A percentile compares a stretch with the other conserved stretches of the same genome.
Conservation (phyloP, 257 asterid species). For the Solanum corneliomulleri region DNA sequence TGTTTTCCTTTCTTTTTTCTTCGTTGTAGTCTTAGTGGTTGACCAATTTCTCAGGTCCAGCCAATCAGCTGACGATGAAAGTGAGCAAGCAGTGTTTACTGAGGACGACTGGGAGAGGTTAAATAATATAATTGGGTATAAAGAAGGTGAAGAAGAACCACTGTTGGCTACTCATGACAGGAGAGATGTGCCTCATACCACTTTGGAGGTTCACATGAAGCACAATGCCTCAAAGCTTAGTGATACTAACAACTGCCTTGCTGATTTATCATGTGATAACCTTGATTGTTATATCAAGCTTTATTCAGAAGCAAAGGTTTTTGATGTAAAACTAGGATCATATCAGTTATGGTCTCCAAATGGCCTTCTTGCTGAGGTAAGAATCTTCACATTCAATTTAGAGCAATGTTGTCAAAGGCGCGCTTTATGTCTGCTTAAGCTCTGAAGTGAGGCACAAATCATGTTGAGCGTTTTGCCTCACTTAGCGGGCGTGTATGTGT, state of each 20-base stretch:
- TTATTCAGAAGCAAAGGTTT: constrained; percentile 63
- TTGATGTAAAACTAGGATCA: constrained; percentile 81
- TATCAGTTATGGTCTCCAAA: constrained; percentile 78
- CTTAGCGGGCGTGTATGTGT: not conserved
- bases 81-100: constrained; percentile 59
- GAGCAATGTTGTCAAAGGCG: not conserved
- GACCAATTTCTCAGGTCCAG: constrained; percentile 41
- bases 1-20: not conserved
- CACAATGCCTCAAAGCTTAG: constrained; percentile 91
- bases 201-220: constrained; percentile 83
- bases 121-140: constrained; percentile 81
- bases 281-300: constrained; percentile 70
- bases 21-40: not conserved
- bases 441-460: not conserved
- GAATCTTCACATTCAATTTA: constrained; percentile 1
- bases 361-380: constrained; percentile 93
- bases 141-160: constrained; percentile 59
- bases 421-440: not conserved
- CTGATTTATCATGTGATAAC: constrained; percentile 89
- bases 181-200: constrained; percentile 45
- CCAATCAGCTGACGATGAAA: constrained; percentile 58
- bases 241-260: constrained; percentile 62
- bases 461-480: not conserved
- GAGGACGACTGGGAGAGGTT: constrained; percentile 94
- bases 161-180: constrained; percentile 26